These are phyloP conservation scores for Eleusine coracana DNA, from an alignment of 176 grass and related monocot species.

Conservation along the genomic window DNA sequence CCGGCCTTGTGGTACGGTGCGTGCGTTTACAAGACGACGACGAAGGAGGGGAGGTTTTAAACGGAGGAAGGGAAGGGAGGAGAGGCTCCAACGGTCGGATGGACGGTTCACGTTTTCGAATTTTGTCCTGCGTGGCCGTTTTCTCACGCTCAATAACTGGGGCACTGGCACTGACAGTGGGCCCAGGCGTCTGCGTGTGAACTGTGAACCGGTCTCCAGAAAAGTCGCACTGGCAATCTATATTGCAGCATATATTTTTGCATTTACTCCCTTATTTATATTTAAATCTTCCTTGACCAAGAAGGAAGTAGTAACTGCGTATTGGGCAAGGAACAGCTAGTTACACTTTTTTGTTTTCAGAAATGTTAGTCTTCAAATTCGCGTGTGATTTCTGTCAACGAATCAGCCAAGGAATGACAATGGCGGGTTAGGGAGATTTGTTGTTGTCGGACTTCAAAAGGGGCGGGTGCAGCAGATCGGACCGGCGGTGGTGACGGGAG, in stretches of 20 bases:
- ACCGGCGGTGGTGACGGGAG: no score
- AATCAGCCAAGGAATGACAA: no score
- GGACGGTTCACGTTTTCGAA: slow-evolving; percentile 10
- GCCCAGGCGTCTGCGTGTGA: no score
- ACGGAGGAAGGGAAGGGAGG: neutral
- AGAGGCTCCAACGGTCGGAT: slow-evolving; percentile 48
- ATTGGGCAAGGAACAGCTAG: neutral
- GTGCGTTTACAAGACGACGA: neutral
- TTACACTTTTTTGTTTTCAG: no score
- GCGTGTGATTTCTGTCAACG: no score
- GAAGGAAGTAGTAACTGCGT: neutral
- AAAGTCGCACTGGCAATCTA: neutral
- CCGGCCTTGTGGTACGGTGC: neutral
- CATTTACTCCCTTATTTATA: neutral
- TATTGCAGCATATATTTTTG: neutral
- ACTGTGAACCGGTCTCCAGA: no score
- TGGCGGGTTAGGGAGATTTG: no score
- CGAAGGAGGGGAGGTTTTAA: neutral
- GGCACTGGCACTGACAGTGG: no score
- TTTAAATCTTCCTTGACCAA: neutral
- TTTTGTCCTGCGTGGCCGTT: neutral
- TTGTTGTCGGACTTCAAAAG: no score
- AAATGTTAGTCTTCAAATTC: no score
- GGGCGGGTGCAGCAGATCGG: no score
- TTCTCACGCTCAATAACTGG: neutral